Evolutionary conservation across 169 alveolate species (phyloP).

Genomic region (Plasmodium gonderi): DNA sequence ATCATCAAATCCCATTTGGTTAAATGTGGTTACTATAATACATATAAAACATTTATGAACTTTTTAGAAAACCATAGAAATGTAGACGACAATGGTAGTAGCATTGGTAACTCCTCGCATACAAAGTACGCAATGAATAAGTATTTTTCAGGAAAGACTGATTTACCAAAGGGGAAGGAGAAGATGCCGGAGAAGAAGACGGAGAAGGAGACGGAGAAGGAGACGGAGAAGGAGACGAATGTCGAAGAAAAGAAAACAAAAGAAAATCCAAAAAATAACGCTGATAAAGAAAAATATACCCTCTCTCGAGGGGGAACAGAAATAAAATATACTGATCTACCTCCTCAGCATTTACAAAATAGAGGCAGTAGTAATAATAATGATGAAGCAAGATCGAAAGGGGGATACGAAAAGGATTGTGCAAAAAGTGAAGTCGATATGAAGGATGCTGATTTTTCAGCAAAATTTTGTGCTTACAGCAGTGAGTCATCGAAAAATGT

Average conservation of each 20-base stretch:
- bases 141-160: background rate
- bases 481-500: background rate
- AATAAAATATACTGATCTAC: background rate
- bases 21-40: slow-evolving; percentile 62
- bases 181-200: background rate
- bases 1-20: slow-evolving; percentile 63
- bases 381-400: background rate
- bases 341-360: background rate
- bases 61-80: slow-evolving; percentile 38
- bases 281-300: background rate
- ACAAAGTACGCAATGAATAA: slow-evolving; percentile 6
- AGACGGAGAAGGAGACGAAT: background rate
- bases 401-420: background rate
- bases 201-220: background rate
- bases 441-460: background rate
- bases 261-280: background rate
- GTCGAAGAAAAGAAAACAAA: background rate
- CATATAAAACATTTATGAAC: slow-evolving; percentile 46
- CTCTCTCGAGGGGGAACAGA: too few relatives aligned
- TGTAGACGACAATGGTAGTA: slow-evolving; percentile 41
- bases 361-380: background rate
- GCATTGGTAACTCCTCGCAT: slow-evolving; percentile 19
- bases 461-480: background rate
- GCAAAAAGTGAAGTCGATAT: background rate
- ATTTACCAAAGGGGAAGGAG: background rate